phyloP scores from a whole-genome alignment of 2,329 filamentous ascomycete genomes.

The Cordyceps pruinosa region DNA sequence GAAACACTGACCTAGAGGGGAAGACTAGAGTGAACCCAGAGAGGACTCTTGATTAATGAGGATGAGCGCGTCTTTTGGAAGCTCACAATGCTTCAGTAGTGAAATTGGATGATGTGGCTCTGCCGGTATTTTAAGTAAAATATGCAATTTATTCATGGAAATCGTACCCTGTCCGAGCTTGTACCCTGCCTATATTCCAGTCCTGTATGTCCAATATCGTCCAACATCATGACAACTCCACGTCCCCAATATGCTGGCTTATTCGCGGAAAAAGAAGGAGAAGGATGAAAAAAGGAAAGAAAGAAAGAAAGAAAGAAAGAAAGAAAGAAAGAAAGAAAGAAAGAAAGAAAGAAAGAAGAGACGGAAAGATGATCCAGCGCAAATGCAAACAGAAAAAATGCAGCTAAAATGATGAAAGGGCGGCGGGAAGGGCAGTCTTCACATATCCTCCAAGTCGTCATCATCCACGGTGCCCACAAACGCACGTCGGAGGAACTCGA shows the following conservation, averaged over 20 bases:
- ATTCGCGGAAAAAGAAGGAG: too few species aligned
- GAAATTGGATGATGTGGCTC: background rate
- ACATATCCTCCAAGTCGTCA: constrained; percentile 53
- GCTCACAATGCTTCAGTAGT: background rate
- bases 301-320: background rate
- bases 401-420: too few species aligned
- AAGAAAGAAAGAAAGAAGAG: background rate
- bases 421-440: background rate
- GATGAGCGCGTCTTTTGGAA: background rate
- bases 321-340: background rate
- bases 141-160: background rate
- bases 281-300: background rate
- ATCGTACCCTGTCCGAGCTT: background rate
- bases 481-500: constrained; percentile 68
- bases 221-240: background rate
- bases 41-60: constrained; percentile 6
- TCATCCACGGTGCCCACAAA: constrained; percentile 68
- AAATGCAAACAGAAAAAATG: too few species aligned
- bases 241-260: background rate
- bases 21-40: background rate
- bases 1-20: background rate
- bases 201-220: background rate
- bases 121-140: background rate
- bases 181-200: background rate
- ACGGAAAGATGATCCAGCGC: too few species aligned